phyloP scores from a whole-genome alignment of 1,284 basidiomycete genomes.

The Entoloma clypeatum region DNA sequence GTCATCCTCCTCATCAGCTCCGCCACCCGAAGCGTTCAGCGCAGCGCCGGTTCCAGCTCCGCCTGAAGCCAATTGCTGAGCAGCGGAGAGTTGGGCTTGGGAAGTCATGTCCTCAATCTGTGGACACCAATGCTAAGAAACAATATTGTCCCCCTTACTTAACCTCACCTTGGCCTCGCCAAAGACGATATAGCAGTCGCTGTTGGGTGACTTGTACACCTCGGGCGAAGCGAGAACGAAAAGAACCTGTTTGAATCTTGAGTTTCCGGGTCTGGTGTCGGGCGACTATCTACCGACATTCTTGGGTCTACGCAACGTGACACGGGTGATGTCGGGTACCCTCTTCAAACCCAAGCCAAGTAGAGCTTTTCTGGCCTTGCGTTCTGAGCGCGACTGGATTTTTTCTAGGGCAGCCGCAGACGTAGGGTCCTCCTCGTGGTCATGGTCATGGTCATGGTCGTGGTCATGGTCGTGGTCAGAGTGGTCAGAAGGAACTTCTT shows the following conservation, averaged over 20 bases:
- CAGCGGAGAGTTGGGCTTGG: slow-evolving; percentile 78
- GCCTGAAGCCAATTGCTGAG: slow-evolving; percentile 75
- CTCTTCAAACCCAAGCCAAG: slow-evolving; percentile 87
- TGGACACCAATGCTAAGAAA: too few species aligned
- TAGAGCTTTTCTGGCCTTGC: slow-evolving; percentile 88
- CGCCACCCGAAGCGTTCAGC: slow-evolving; percentile 50
- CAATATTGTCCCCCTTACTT: too few species aligned
- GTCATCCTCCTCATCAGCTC: slow-evolving; percentile 57
- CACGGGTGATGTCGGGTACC: slow-evolving; percentile 90
- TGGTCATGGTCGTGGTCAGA: slow-evolving; percentile 64
- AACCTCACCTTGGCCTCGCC: slow-evolving; percentile 92
- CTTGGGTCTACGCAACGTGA: slow-evolving; percentile 92
- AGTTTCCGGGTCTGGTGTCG: too few species aligned
- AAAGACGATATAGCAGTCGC: slow-evolving; percentile 98
- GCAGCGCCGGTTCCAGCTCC: slow-evolving; percentile 47
- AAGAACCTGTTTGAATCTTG: slow-evolving; percentile 68
- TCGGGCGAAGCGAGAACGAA: slow-evolving; percentile 94
- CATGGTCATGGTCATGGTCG: slow-evolving; percentile 47
- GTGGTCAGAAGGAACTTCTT: slow-evolving; percentile 78
- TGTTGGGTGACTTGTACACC: slow-evolving; percentile 96
- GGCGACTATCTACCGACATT: slow-evolving; percentile 56
- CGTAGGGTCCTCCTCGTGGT: slow-evolving; percentile 75
- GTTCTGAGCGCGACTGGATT: slow-evolving; percentile 88
- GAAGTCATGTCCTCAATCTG: slow-evolving; percentile 91
- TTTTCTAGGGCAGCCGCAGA: slow-evolving; percentile 86